phyloP scores from a whole-genome alignment of 257 asterid species.

The Solanum etuberosum region DNA sequence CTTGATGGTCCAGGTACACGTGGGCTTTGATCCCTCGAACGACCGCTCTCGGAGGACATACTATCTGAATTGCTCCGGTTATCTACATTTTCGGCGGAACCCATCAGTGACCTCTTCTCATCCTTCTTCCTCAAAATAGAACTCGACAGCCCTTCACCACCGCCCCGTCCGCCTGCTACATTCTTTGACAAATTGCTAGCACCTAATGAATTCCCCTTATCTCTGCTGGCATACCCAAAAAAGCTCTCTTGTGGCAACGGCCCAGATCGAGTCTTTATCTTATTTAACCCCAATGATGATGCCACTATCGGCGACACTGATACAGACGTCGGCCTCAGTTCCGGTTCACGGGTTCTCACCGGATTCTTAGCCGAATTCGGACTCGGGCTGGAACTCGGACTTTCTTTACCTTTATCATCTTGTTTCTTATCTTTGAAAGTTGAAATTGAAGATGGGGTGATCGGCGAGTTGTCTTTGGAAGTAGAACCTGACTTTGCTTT shows the following conservation, averaged over 20 bases:
- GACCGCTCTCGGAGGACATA: constrained; percentile 60
- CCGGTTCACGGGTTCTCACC: constrained; percentile 4
- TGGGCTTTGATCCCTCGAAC: constrained; percentile 73
- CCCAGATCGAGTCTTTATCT: constrained; percentile 98
- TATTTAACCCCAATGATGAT: constrained; percentile 92
- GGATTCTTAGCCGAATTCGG: neutral
- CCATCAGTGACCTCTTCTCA: neutral
- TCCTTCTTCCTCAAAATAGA: constrained; percentile 10
- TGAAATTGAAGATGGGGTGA: constrained; percentile 27
- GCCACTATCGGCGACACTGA: constrained; percentile 87
- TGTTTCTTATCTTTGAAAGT: constrained; percentile 16
- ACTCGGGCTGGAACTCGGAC: neutral
- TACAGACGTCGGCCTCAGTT: constrained; percentile 12
- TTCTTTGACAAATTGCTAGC: constrained; percentile 77
- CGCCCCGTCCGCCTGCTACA: constrained; percentile 10
- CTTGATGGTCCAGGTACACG: constrained; percentile 53
- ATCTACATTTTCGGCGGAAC: constrained; percentile 21
- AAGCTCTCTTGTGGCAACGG: constrained; percentile 99
- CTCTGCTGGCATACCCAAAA: constrained; percentile 66
- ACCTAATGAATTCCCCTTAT: constrained; percentile 61
- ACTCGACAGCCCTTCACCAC: constrained; percentile 16
- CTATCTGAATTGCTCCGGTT: constrained; percentile 55
- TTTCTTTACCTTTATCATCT: constrained; percentile 40
- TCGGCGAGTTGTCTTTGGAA: constrained; percentile 44
- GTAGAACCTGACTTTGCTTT: constrained; percentile 44